Evolutionary conservation across 805 yeast genomes (phyloP), one percentile per base, ranked within the genome.

Genomic region (Maudiozyma saulgeensis): DNA sequence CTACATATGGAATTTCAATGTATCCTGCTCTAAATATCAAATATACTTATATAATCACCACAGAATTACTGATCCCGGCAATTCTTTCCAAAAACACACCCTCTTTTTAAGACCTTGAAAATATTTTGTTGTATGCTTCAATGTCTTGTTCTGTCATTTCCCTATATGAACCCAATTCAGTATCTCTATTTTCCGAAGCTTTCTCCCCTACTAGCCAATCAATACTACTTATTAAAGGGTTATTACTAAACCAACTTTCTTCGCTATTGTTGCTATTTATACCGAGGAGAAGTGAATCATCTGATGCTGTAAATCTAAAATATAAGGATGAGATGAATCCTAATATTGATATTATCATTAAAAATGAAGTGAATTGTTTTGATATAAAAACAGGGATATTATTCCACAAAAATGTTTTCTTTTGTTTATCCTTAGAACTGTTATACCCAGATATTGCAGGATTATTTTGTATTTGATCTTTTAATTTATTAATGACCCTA

Each of bases 101-200:
- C 8, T 11, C 9, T 18, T 13, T 35, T 35, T 9, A 15, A 2
- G 38, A 35, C 18, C 42, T 39, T 11, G 42, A 58, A 46, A 60
- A 58, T n/a, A 57, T 45, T 45, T 49, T 49, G 35, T 60, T 56
- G 51, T 60, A 61, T 16, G 60, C 60, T 19, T 49, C 51, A 6
- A 47, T 19, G 12, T 51, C 47, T 13, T 44, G 23, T 11, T 44
- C 43, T 21, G 39, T 26, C 45, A 40, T 32, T 18, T 39, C 41
- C 18, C 18, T 23, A 21, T n/a, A n/a, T 19, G 41, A 39, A 23
- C 16, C 32, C 18, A 3, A 6, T 15, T 6, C 18, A 41, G 23
- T 23, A 26, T 23, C 43, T 19, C 21, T 15, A 23, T 21, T 18
- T 2, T n/a, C 13, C 3, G 15, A 25, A 23, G 7, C 23, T 23